Base-by-base conservation (phyloP, 208 protist species). In the Leishmania lainsoni region DNA sequence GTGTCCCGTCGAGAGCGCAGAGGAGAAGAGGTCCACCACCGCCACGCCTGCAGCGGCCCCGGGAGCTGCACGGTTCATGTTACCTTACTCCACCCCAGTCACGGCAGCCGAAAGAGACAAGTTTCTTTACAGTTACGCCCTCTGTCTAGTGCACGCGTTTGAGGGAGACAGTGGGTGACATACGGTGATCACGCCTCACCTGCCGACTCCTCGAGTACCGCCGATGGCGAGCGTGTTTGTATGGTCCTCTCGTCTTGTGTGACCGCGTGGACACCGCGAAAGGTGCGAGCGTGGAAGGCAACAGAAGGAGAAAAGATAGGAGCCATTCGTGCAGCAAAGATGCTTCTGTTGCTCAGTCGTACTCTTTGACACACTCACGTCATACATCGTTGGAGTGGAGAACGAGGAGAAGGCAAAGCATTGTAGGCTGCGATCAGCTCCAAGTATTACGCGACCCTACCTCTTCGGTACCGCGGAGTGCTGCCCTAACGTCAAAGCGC, bases 11-110 rank as follows among this genome's bases (percentile, higher is more conserved):
- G 74, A 75, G 9, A 85, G 26, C 22, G 78, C 74, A 3, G 77
- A 77, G 45, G 73, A 61, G 35, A 87, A 86, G 3, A 86, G 56
- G 35, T n/a, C 49, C 16, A 74, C 52, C 68, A 80, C 63, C 74
- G 69, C 83, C 26, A 80, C 48, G 10, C 70, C 51, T 12, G 66
- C 35, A 26, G 56, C 74, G 5, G 32, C 56, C 6, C 72, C 72
- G n/a, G 51, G 3, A 26, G 20, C 54, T 49, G 52, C 69, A 20
- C 81, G 81, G 61, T 75, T 85, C 81, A 80, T 85, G 29, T 58
- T 14, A 63, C 52, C 8, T 51, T 20, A 69, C 54, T 76, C 14
- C 8, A 10, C 16, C 68, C 0, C 45, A 8, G 17, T 49, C 68
- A 54, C 68, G 1, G 45, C 22, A 52, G 26, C 8, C 26, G 17